Base-by-base conservation (phyloP, 1,284 basidiomycete genomes). In the Hymenochaete sp. region DNA sequence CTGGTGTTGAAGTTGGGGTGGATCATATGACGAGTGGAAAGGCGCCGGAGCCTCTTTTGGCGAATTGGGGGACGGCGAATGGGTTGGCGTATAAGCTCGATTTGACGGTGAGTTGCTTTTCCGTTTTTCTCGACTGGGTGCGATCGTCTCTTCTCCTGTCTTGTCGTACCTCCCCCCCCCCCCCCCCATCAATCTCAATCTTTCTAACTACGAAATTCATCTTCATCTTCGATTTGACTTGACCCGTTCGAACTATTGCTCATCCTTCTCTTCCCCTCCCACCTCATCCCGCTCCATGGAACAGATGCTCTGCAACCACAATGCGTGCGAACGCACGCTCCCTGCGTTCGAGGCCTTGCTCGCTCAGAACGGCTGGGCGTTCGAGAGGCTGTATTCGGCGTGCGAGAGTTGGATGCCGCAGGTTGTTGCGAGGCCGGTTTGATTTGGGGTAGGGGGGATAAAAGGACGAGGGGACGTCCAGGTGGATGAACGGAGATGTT, bases 301-400 rank as follows among this genome's bases (percentile, higher is more conserved):
- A 24, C 35, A 55, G 53, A 55, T 55, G 51, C 42, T 51, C 14
- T 10, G 29, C 9, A 42, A 49, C 36, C 44, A 50, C 24, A 55
- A 55, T 33, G 54, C 49, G 5, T 42, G 48, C 13, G 54, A 55
- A 42, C 48, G 52, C 18, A 55, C 54, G 10, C 42, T 55, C 14
- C 25, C 31, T 3, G 35, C 50, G 13, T 44, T 52, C 42, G 19
- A 14, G 6, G 10, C 38, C 8, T 21, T 55, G 18, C 42, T 50
- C 5, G 35, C 48, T 13, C 37, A 35, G 3, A 26, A 50, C 2
- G 54, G 54, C 1, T 55, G 54, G 54, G 28, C 26, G 16, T 37
- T 53, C n/a, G 47, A 39, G 11, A 27, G 22, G n/a, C 48, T 54
- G 7, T 40, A 45, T 21, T 8, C 33, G 7, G 33, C 39, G 14